Percentiles rank a stretch among this genome's conserved stretches.
Conservation (phyloP, 352 stramenopile genomes). For the Elongisporangium senticosum region DNA sequence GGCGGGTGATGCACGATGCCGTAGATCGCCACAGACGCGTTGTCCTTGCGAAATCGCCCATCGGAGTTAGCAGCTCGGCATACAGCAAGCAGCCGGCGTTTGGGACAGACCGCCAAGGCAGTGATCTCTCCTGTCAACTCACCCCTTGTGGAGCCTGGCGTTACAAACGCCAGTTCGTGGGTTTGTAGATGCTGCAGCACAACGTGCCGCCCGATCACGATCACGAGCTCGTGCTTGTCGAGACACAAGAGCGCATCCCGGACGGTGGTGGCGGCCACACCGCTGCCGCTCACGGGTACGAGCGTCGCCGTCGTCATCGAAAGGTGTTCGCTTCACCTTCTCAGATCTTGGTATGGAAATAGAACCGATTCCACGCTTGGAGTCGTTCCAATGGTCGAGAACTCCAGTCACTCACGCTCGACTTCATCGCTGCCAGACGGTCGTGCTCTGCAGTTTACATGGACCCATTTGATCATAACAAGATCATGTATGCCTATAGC, state of each 20-base stretch:
- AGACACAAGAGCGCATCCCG: conserved; percentile 54
- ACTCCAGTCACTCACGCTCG: too few species aligned
- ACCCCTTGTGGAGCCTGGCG: conserved; percentile 11
- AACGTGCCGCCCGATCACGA: conserved; percentile 58
- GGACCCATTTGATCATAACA: too few species aligned
- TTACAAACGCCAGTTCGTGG: conserved; percentile 52
- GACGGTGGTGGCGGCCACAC: conserved; percentile 31
- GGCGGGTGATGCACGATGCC: conserved; percentile 5
- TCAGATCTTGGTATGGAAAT: too few species aligned
- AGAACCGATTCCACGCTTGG: too few species aligned
- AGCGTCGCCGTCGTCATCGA: conserved; percentile 11
- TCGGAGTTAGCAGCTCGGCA: conserved; percentile 32
- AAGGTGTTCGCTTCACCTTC: too few species aligned
- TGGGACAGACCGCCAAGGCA: conserved; percentile 58
- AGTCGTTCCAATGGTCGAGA: too few species aligned
- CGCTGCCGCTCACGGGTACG: conserved; percentile 41
- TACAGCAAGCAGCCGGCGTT: conserved; percentile 43
- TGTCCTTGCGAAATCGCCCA: conserved; percentile 1
- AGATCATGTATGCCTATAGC: too few species aligned
- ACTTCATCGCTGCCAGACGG: too few species aligned
- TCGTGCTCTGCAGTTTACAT: too few species aligned
- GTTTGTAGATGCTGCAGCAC: conserved; percentile 61
- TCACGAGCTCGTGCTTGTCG: conserved; percentile 52
- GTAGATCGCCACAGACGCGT: conserved; percentile 29
- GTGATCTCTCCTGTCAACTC: conserved; percentile 43